These are phyloP conservation scores for Polytolypa hystricis DNA, from an alignment of 2,329 filamentous ascomycete genomes.

Conservation along the genomic window DNA sequence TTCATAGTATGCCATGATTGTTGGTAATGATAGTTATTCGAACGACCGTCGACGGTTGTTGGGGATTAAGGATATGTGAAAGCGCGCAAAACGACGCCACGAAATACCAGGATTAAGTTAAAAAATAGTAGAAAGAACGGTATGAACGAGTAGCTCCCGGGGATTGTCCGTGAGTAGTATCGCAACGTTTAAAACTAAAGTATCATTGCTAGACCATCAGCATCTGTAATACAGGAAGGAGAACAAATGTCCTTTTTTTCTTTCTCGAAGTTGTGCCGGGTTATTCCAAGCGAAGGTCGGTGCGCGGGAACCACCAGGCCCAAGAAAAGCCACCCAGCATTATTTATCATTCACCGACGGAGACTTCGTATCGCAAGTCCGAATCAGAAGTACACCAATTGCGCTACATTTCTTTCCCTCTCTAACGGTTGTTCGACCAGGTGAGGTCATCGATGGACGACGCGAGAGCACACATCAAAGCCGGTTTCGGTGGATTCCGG, in stretches of 20 bases:
- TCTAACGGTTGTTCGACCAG: neutral
- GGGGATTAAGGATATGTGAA: constrained; percentile 1
- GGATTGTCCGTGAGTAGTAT: neutral
- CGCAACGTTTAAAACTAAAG: neutral
- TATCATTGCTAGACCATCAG: neutral
- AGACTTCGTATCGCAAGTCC: too few species aligned
- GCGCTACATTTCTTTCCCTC: too few species aligned
- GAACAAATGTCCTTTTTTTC: too few species aligned
- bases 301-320: too few species aligned
- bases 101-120: neutral
- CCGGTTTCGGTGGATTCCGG: neutral
- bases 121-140: neutral
- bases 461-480: neutral
- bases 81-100: neutral
- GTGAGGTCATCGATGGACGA: neutral
- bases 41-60: neutral
- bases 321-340: too few species aligned
- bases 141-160: constrained; percentile 1
- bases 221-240: too few species aligned
- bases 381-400: too few species aligned
- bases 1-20: constrained; percentile 59
- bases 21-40: constrained; percentile 2
- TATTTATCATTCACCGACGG: too few species aligned
- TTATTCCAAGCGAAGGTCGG: too few species aligned
- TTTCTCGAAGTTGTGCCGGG: too few species aligned